Conservation (phyloP, 768 basidiomycete species). For the Saitozyma sp. region DNA sequence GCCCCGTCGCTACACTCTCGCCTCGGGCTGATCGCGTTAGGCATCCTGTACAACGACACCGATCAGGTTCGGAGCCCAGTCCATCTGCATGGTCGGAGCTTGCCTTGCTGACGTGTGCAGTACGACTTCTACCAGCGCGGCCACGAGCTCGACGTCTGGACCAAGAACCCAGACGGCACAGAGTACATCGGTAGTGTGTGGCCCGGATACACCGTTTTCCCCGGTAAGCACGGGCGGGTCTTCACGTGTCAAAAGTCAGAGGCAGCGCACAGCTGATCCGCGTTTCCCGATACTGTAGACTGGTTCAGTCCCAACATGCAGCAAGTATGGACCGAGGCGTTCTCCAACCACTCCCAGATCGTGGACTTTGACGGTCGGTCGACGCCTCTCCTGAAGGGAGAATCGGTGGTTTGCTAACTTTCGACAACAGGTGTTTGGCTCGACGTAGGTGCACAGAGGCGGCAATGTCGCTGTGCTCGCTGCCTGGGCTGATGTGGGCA, state of each 20-base stretch:
- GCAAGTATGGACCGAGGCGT: constrained; percentile 64
- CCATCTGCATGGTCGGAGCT: neutral
- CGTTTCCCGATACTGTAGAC: constrained; percentile 32
- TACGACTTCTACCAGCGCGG: constrained; percentile 65
- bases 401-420: neutral
- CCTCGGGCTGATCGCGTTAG: too few relatives aligned
- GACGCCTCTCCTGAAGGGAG: neutral
- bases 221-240: constrained; percentile 62
- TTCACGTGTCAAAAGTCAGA: neutral
- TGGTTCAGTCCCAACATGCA: constrained; percentile 55
- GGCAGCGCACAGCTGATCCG: constrained; percentile 52
- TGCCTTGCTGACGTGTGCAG: neutral
- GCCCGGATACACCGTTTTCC: constrained; percentile 60
- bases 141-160: constrained; percentile 62
- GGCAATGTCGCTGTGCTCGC: neutral
- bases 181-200: constrained; percentile 67
- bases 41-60: constrained; percentile 26
- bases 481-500: constrained; percentile 42
- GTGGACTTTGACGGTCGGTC: constrained; percentile 60
- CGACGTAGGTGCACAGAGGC: constrained; percentile 21
- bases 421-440: constrained; percentile 60
- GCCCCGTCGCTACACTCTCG: too few relatives aligned
- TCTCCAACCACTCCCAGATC: constrained; percentile 52
- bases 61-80: constrained; percentile 24
- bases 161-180: constrained; percentile 72